Base-by-base conservation (phyloP, 106 monocot species). In the Cymbidium sinense region DNA sequence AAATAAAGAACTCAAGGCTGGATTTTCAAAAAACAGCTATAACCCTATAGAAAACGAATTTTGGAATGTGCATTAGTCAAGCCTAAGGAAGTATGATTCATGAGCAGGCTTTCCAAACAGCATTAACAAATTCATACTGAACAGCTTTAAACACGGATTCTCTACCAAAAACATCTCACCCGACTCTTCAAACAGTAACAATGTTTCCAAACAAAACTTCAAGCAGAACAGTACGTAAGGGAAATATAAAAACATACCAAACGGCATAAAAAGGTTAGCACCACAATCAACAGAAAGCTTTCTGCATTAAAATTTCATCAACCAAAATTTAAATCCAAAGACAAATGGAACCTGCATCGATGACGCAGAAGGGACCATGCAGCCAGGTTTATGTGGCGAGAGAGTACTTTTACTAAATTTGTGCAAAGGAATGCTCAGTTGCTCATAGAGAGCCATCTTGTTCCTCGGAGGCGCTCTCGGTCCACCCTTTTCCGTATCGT, bases 371-470 rank as follows among this genome's bases (percentile, higher is more conserved):
- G 86, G 79, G 11, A 64, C 77, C 27, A 10, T 43, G 36, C 21
- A 80, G 62, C 77, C 47, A 6, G 72, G 8, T 13, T 82, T 83
- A 25, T 67, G 85, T 41, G 80, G 69, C 2, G 79, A 77, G 17
- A 81, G 76, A 33, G 77, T 74, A 0, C 65, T 47, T 2, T 84
- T 50, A 36, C 74, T 88, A 76, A 91, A 89, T 79, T 93, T 86
- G 75, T 89, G 85, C 7, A 91, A 91, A 29, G 96, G 91, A 74
- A 96, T 82, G 55, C 86, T 91, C 51, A 94, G 80, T 82, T 91
- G 93, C 79, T 96, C 96, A 72, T 94, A 96, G 21, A 96, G 87
- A 7, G 96, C 93, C 96, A 96, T 96, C 88, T 96, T 96, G 85
- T 96, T 96, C 89, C 96, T 91, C 31, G 96, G 96, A 10, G 96